phyloP scores from a whole-genome alignment of 495 filamentous ascomycete species.

The Viridothelium virens region DNA sequence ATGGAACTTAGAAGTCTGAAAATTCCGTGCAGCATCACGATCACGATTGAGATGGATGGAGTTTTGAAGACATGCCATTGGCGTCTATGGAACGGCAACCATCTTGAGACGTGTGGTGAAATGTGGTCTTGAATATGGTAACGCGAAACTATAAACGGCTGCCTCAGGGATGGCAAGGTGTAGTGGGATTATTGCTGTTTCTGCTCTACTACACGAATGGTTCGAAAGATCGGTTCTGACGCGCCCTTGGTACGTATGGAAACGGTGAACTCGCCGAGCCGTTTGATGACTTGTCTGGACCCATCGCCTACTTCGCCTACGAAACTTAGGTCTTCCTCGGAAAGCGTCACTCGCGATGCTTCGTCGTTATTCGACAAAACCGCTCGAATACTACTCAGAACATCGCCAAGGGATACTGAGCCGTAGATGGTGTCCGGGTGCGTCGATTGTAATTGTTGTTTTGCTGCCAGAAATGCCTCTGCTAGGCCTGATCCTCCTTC shows the following conservation, averaged over 20 bases:
- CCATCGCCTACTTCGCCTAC: slow-evolving; percentile 25
- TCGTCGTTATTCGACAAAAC: slow-evolving; percentile 43
- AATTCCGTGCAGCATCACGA: no score
- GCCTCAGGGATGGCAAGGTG: background rate
- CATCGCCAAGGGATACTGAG: slow-evolving; percentile 48
- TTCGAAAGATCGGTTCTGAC: slow-evolving; percentile 38
- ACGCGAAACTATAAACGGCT: background rate
- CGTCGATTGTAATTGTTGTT: background rate
- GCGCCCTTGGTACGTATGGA: slow-evolving; percentile 48
- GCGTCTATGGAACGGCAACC: no score
- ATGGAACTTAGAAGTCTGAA: no score
- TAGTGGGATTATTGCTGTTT: slow-evolving; percentile 8
- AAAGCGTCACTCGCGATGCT: slow-evolving; percentile 43
- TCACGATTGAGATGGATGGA: no score
- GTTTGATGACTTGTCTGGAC: slow-evolving; percentile 43
- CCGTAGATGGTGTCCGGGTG: slow-evolving; percentile 44
- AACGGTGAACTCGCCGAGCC: slow-evolving; percentile 47
- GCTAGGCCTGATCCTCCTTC: slow-evolving; percentile 14
- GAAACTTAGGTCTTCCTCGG: slow-evolving; percentile 48
- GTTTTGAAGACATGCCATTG: no score
- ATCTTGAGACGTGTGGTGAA: no score
- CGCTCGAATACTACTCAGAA: slow-evolving; percentile 42
- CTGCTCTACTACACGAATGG: slow-evolving; percentile 37
- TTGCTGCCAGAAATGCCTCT: slow-evolving; percentile 13
- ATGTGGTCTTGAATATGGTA: background rate